Evolutionary conservation across 2,329 filamentous ascomycete species (phyloP), one percentile per base, ranked within the genome.

Genomic region (Fusarium coicis): DNA sequence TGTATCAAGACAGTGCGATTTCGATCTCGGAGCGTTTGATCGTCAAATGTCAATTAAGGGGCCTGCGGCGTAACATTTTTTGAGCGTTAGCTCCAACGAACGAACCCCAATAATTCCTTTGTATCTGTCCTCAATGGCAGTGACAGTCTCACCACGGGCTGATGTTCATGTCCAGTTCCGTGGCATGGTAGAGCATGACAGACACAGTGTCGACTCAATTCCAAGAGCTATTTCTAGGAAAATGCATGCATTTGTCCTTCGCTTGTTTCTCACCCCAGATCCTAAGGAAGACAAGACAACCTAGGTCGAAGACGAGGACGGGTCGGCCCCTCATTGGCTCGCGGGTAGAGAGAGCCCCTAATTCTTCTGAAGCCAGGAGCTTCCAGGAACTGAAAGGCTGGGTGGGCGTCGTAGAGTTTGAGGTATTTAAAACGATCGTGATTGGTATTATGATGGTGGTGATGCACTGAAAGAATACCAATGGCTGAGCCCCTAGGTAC

Each of bases 321-420:
- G 76, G 74, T 78, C 76, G 74, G 71, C 71, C 74, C 73, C 76
- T 78, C 65, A 77, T 78, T 78, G 76, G 76, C 52, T 65, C 58
- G 65, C 63, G 72, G 73, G 63, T 49, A 39, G 26, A 75, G 65
- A 74, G 65, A 76, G 75, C 75, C 75, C 75, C 75, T 77, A 77
- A 77, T 75, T 52, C 61, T 74, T 64, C 62, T 72, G 71, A 77
- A 66, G 65, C 72, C 72, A 73, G 68, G 65, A 74, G 68, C 65
- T 55, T 67, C 43, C 42, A 66, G 61, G 72, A 74, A 74, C 68
- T 67, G 68, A 65, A 68, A 72, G 72, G 72, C 68, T 74, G 72
- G 72, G 55, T 49, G 26, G 36, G 19, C 18, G 28, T 63, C 70
- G 54, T 77, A 77, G 72, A 47, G 58, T 4, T 10, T 5, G 3